phyloP scores from a whole-genome alignment of 805 yeast genomes.

The Tanozyma kutaoensis region DNA sequence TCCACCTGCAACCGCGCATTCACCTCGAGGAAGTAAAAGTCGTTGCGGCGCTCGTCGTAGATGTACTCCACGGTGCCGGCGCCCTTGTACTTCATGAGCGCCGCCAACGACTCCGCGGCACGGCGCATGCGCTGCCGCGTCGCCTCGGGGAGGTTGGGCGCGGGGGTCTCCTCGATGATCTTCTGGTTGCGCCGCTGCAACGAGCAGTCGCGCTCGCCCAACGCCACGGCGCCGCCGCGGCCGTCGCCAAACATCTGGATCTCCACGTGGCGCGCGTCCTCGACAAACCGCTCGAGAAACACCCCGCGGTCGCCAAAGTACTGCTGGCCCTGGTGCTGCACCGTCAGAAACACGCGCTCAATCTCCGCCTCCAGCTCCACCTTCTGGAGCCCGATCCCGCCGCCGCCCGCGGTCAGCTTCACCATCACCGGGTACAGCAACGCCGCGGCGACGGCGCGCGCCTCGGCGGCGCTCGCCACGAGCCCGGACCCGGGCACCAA shows the following conservation, averaged over 20 bases:
- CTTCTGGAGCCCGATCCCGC: slow-evolving; percentile 95
- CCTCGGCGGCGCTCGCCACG: slow-evolving; percentile 59
- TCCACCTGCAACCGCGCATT: slow-evolving; percentile 96
- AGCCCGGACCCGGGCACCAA: slow-evolving; percentile 95
- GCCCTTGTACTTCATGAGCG: slow-evolving; percentile 79
- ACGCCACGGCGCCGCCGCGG: slow-evolving; percentile 77
- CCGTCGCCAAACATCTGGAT: slow-evolving; percentile 97
- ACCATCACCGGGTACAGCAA: slow-evolving; percentile 89
- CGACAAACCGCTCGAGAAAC: slow-evolving; percentile 87
- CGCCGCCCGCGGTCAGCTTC: slow-evolving; percentile 98
- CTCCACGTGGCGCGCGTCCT: slow-evolving; percentile 92
- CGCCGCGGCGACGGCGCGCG: slow-evolving; percentile 57
- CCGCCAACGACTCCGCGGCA: slow-evolving; percentile 76
- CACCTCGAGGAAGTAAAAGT: slow-evolving; percentile 89
- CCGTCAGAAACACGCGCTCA: slow-evolving; percentile 76
- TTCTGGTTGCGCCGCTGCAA: slow-evolving; percentile 95
- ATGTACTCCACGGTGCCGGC: slow-evolving; percentile 98
- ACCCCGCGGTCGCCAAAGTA: slow-evolving; percentile 96
- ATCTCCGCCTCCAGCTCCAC: slow-evolving; percentile 77
- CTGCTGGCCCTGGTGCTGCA: slow-evolving; percentile 85
- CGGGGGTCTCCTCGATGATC: slow-evolving; percentile 94
- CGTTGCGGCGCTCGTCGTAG: slow-evolving; percentile 75
- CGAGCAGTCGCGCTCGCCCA: slow-evolving; percentile 97
- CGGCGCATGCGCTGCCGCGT: slow-evolving; percentile 65
- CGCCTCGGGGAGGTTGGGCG: slow-evolving; percentile 77